Evolutionary conservation across 495 filamentous ascomycete genomes (phyloP), one percentile per base, ranked within the genome.

Genomic region (Daldinia childiae): DNA sequence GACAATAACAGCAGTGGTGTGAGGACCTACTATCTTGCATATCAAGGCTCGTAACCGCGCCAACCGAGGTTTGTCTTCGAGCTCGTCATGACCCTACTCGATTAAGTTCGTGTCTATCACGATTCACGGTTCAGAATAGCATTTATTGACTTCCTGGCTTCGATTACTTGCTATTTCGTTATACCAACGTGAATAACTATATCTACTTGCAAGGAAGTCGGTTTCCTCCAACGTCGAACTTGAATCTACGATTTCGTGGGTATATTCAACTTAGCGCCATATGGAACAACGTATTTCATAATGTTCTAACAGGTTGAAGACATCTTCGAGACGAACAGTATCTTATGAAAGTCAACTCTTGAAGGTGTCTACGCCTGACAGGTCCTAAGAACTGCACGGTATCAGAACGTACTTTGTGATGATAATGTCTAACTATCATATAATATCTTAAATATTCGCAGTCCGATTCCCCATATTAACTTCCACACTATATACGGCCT

Each of bases 401-500:
- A 11, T 65, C 27, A 52, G 19, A 19, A 51, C 26, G 17, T 14
- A 12, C n/a, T 21, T 70, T 29, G 7, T 11, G 29, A 19, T 19
- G 17, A 19, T 39, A 9, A 36, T 5, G 9, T 14, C 43, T 27
- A 38, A 50, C 45, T 4, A 27, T 27, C 1, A 26, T 3, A 57
- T 60, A 24, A 67, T 59, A 72, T 58, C 43, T 54, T 14, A 68
- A 30, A 61, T 11, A 48, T 27, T 64, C 1, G n/a, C 50, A 68
- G 57, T 17, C 60, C 64, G 60, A 12, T 41, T 73, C 57, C 70
- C 62, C 57, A 59, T 65, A 73, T 73, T 68, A 62, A 66, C 51
- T 58, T 9, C 55, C 55, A 72, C 64, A 45, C 64, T 9, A 50
- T 54, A 17, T 38, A 32, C 9, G 36, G 7, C 11, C 24, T 45